Conservation (phyloP, 2,329 filamentous ascomycete genomes). For the Mollisia scopiformis region DNA sequence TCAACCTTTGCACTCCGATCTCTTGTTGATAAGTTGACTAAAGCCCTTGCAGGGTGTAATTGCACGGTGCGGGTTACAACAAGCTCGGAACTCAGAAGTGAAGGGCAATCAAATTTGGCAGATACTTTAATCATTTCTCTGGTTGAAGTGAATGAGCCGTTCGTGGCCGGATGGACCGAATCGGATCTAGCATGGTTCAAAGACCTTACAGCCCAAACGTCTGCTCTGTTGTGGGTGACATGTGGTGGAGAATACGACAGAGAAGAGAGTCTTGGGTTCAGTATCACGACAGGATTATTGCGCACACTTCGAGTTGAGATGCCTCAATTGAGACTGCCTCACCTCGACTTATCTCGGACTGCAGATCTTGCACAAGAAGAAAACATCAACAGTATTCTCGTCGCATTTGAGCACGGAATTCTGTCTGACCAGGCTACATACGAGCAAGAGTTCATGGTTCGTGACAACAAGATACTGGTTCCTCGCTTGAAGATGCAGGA, state of each 20-base stretch:
- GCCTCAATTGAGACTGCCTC: slow-evolving; percentile 7
- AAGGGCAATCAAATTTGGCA: neutral
- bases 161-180: slow-evolving; percentile 2
- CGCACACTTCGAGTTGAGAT: slow-evolving; percentile 8
- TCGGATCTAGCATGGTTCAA: neutral
- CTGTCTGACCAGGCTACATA: neutral
- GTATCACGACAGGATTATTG: slow-evolving; percentile 8
- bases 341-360: neutral
- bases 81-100: neutral
- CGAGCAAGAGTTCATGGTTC: slow-evolving; percentile 4
- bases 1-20: neutral
- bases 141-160: slow-evolving; percentile 4
- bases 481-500: slow-evolving; percentile 3
- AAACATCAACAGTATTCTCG: slow-evolving; percentile 1
- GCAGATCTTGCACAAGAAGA: neutral
- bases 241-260: neutral
- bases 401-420: neutral
- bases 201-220: neutral
- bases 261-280: slow-evolving; percentile 5
- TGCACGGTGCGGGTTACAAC: neutral
- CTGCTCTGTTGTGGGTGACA: slow-evolving; percentile 4
- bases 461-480: slow-evolving; percentile 5
- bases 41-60: neutral
- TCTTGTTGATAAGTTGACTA: neutral
- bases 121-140: neutral